phyloP scores from a whole-genome alignment of 345 rosid species.

The Dimocarpus longan region DNA sequence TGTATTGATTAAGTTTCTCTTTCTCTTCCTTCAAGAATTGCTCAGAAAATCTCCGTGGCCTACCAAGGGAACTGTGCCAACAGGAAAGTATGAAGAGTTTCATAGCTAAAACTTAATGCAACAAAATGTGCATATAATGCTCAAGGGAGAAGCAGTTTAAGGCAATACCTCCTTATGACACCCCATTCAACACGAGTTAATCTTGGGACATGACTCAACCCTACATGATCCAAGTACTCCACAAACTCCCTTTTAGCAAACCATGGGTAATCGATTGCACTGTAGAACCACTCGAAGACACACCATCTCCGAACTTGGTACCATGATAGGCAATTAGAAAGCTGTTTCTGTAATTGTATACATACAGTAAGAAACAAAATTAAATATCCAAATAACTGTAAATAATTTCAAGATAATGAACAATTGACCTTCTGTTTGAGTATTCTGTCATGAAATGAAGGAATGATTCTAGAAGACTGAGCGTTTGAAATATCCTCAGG shows the following conservation, averaged over 20 bases:
- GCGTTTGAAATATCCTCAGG: conserved; percentile 40
- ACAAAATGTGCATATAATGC: background rate
- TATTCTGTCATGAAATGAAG: conserved; percentile 34
- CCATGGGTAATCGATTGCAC: conserved; percentile 93
- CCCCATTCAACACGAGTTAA: conserved; percentile 93
- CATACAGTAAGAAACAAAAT: conserved; percentile 24
- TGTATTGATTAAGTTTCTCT: conserved; percentile 69
- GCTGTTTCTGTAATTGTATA: conserved; percentile 52
- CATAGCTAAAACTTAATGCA: background rate
- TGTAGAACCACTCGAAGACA: conserved; percentile 74
- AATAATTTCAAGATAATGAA: conserved; percentile 12
- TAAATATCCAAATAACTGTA: conserved; percentile 24
- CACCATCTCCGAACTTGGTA: conserved; percentile 68
- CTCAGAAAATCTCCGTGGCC: conserved; percentile 75
- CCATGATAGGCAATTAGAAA: conserved; percentile 59
- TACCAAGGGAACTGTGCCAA: conserved; percentile 79
- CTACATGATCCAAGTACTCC: conserved; percentile 85
- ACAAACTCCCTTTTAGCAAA: conserved; percentile 84
- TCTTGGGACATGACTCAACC: conserved; percentile 82
- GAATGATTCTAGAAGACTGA: conserved; percentile 32
- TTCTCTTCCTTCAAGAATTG: conserved; percentile 82
- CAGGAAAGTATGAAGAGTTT: conserved; percentile 15
- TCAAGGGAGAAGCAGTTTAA: conserved; percentile 21
- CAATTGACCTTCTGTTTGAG: conserved; percentile 45
- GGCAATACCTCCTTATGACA: conserved; percentile 68